Percentiles rank a stretch among this genome's conserved stretches.
phyloP scores from a whole-genome alignment of 305 asterid species.

The Plantago coronopus region DNA sequence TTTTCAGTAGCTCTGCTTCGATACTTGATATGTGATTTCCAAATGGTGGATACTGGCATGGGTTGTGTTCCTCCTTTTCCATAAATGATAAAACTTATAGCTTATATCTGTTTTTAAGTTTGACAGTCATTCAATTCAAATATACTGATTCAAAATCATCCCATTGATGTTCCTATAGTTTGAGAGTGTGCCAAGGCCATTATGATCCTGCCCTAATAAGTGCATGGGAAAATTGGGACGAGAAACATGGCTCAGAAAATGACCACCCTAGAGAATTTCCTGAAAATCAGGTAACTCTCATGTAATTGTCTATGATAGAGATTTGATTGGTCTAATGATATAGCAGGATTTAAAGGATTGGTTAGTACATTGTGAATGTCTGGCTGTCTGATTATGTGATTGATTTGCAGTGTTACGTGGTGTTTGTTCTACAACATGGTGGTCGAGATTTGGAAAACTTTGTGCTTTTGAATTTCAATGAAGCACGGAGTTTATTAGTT shows the following conservation, averaged over 20 bases:
- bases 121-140: conserved; percentile 1
- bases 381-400: conserved; percentile 2
- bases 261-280: conserved; percentile 82
- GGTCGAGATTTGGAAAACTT: conserved; percentile 87
- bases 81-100: neutral
- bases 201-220: conserved; percentile 67
- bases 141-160: conserved; percentile 16
- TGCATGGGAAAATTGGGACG: conserved; percentile 98
- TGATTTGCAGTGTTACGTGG: conserved; percentile 59
- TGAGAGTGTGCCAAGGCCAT: conserved; percentile 80
- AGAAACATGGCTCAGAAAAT: conserved; percentile 70
- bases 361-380: conserved; percentile 12
- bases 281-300: conserved; percentile 56
- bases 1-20: conserved; percentile 2
- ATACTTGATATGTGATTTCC: neutral
- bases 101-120: too few relatives aligned
- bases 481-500: conserved; percentile 75
- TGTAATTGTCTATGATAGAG: conserved; percentile 12
- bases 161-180: conserved; percentile 42
- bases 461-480: conserved; percentile 73
- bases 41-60: conserved; percentile 3
- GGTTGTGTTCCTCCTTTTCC: conserved; percentile 1
- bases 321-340: conserved; percentile 13
- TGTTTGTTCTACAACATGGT: conserved; percentile 92
- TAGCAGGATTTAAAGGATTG: neutral